Base-by-base conservation (phyloP, 1,139 yeast genomes). In the Saccharomyces hybrid region DNA sequence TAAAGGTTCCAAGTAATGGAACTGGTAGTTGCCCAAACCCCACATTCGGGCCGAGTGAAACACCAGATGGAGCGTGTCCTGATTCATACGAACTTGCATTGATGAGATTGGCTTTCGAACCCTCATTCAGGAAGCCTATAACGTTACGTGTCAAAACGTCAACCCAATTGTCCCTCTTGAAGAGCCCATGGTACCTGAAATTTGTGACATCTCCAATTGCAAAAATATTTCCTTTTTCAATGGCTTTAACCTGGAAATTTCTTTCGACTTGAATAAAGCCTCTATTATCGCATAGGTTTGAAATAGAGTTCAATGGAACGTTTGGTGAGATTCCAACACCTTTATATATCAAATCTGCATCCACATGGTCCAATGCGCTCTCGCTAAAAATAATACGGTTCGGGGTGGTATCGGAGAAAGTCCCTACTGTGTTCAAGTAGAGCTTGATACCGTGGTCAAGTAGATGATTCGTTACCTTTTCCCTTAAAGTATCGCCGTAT, bases 141-240 rank as follows among this genome's bases (percentile, higher is more conserved):
- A 53, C 53, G 32, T 53, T 53, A 3, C 21, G 11, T 7, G 50
- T 47, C 31, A 53, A 14, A 44, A 48, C 47, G 31, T 53, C 31
- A 24, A 53, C 42, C 55, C 55, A 53, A 49, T 49, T 53, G 42
- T 53, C 55, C 42, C 52, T 49, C 50, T 50, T 50, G 12, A 53
- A 14, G 3, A 53, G 19, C 3, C 55, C 55, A 44, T 50, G 55
- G 27, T 53, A 53, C 21, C 26, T 47, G 42, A 50, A 49, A 34
- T 53, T 46, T 24, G 55, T 46, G 7, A 53, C 52, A 19, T 53
- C 55, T 14, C 55, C 55, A 34, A 53, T 53, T 7, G 55, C 55
- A 27, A 53, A 53, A 14, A 53, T 27, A 34, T 50, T 49, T 28
- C 52, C 52, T 24, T 14, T 38, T 7, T 49, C 42, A 12, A 26